Percentiles rank a stretch among this genome's conserved stretches.
Evolutionary conservation across 306 rosid species (phyloP).

Genomic region (Dryas alaskensis): DNA sequence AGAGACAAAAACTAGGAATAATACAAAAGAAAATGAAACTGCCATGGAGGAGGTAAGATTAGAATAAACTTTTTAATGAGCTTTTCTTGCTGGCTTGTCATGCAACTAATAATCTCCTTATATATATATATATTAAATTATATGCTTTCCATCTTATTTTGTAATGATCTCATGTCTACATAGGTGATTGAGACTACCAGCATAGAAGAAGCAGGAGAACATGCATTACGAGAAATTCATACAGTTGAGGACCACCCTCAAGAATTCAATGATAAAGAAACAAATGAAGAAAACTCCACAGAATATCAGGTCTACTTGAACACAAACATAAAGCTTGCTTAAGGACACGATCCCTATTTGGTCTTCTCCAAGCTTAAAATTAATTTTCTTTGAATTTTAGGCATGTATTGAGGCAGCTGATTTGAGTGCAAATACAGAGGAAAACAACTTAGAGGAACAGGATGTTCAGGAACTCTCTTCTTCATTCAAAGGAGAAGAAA

Average conservation of each 20-base stretch:
- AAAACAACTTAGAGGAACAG: conserved; percentile 17
- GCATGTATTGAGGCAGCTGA: conserved; percentile 13
- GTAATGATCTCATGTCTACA: background rate
- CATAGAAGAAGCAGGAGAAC: conserved; percentile 13
- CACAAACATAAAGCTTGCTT: background rate
- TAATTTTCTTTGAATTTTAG: background rate
- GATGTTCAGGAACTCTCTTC: conserved; percentile 13
- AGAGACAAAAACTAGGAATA: conserved; percentile 13
- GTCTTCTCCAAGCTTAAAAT: background rate
- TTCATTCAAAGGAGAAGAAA: conserved; percentile 9
- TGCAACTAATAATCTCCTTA: background rate
- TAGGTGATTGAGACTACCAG: conserved; percentile 24
- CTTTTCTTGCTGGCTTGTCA: background rate
- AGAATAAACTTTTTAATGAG: background rate
- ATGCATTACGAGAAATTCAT: conserved; percentile 1
- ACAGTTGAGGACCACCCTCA: conserved; percentile 15
- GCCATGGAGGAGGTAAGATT: conserved; percentile 28
- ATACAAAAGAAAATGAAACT: conserved; percentile 12
- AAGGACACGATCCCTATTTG: background rate
- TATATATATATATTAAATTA: no score
- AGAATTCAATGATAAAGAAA: conserved; percentile 7
- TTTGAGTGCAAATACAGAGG: conserved; percentile 16
- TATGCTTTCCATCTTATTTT: background rate
- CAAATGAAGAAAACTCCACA: conserved; percentile 4
- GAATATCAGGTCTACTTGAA: conserved; percentile 23